Evolutionary conservation across 805 yeast species (phyloP).

Genomic region (Nakazawaea ambrosiae): DNA sequence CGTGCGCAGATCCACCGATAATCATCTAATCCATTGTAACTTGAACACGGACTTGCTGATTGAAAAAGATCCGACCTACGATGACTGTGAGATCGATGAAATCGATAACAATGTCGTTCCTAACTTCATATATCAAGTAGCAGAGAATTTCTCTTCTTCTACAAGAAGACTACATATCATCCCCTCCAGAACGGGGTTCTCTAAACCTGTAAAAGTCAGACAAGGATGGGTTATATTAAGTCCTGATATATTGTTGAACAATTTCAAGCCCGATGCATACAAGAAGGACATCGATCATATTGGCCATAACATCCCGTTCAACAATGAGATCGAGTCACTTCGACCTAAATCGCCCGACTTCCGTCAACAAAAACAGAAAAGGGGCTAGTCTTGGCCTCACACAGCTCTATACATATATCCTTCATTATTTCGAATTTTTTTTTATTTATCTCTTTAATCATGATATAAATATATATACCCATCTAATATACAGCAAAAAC

Average conservation of each 20-base stretch:
- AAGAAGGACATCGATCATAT: constrained; percentile 32
- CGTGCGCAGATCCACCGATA: constrained; percentile 77
- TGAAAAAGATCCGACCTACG: constrained; percentile 38
- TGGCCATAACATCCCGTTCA: constrained; percentile 57
- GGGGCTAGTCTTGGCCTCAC: no score
- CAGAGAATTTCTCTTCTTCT: constrained; percentile 84
- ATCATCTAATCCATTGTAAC: constrained; percentile 83
- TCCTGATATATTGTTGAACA: constrained; percentile 75
- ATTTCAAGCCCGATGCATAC: constrained; percentile 47
- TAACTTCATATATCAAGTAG: constrained; percentile 66
- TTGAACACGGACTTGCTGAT: constrained; percentile 83
- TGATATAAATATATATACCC: no score
- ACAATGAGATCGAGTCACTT: constrained; percentile 66
- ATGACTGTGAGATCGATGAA: no score
- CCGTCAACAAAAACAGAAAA: no score
- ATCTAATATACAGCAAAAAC: neutral
- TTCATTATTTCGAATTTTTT: no score
- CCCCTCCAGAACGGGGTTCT: constrained; percentile 63
- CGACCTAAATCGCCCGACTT: constrained; percentile 86
- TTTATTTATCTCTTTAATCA: no score
- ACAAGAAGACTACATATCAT: constrained; percentile 79
- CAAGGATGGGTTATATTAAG: constrained; percentile 89
- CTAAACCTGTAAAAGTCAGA: constrained; percentile 57
- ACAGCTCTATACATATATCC: no score
- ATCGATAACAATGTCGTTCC: constrained; percentile 47